Evolutionary conservation across 768 basidiomycete genomes (phyloP).

Genomic region (Serendipita sp.): DNA sequence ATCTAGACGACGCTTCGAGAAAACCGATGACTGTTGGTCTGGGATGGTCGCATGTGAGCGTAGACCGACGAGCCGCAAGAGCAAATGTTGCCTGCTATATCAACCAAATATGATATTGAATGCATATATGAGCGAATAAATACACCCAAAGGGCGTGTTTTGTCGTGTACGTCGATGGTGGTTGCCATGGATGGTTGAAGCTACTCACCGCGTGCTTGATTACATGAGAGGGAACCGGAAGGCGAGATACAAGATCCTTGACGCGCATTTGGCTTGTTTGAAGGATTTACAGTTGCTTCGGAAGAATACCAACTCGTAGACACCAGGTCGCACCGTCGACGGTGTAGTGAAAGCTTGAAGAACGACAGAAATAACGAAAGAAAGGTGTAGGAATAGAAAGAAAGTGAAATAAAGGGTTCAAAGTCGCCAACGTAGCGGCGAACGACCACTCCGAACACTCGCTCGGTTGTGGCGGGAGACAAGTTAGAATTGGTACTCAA

Average conservation of each 20-base stretch:
- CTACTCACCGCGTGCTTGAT: neutral
- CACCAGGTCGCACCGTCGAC: slow-evolving; percentile 1
- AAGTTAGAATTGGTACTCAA: neutral
- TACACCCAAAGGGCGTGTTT: neutral
- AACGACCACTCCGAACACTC: neutral
- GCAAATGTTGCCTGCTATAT: neutral
- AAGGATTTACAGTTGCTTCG: neutral
- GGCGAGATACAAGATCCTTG: neutral
- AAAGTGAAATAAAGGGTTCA: neutral
- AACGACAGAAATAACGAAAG: neutral
- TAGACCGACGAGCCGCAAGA: too few species aligned
- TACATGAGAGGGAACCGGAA: neutral
- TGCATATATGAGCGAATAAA: neutral
- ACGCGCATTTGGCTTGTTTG: neutral
- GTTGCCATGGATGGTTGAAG: neutral
- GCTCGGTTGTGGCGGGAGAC: neutral
- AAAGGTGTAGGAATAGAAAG: neutral
- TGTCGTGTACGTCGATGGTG: neutral
- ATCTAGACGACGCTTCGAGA: too few species aligned
- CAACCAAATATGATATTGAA: neutral
- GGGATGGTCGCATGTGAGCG: too few species aligned
- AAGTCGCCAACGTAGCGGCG: neutral
- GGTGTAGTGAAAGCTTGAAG: neutral
- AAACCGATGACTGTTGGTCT: too few species aligned
- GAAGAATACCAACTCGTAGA: neutral